These are phyloP conservation scores for Ogataea methylovora DNA, from an alignment of 805 yeast genomes.

Conservation along the genomic window DNA sequence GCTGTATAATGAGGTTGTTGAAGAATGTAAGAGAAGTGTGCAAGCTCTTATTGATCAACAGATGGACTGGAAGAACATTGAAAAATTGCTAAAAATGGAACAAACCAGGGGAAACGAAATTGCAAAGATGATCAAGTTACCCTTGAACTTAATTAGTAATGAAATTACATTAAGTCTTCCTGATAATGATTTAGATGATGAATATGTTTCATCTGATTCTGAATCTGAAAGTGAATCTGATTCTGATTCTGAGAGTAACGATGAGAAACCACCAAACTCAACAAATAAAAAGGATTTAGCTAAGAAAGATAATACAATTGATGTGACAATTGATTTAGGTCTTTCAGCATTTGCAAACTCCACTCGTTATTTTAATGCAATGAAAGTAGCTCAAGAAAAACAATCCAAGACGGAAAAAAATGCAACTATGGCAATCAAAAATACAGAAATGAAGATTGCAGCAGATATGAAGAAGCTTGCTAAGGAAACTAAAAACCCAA, in stretches of 20 bases:
- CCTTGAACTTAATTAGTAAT: conserved; percentile 64
- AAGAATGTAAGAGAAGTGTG: conserved; percentile 61
- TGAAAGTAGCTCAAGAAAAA: conserved; percentile 68
- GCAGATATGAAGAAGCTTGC: conserved; percentile 63
- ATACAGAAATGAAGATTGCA: conserved; percentile 71
- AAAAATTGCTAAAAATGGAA: conserved; percentile 62
- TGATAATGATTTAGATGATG: conserved; percentile 28
- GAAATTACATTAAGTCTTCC: conserved; percentile 54
- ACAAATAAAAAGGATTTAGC: neutral
- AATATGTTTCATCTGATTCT: conserved; percentile 24
- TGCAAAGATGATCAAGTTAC: conserved; percentile 56
- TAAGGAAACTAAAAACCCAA: conserved; percentile 43
- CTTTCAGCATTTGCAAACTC: conserved; percentile 88
- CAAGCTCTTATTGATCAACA: conserved; percentile 66
- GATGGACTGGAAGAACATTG: conserved; percentile 93
- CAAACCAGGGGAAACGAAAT: conserved; percentile 54
- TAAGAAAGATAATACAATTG: conserved; percentile 23
- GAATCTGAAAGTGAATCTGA: conserved; percentile 27
- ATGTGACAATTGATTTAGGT: conserved; percentile 58
- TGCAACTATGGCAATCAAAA: conserved; percentile 69
- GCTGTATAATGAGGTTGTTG: conserved; percentile 60
- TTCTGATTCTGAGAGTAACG: conserved; percentile 25
- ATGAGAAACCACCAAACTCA: conserved; percentile 17
- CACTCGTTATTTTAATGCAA: conserved; percentile 67
- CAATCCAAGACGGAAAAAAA: conserved; percentile 75